Evolutionary conservation across 108 stramenopile genomes (phyloP).

Genomic region (Cyclotella kingstonii): DNA sequence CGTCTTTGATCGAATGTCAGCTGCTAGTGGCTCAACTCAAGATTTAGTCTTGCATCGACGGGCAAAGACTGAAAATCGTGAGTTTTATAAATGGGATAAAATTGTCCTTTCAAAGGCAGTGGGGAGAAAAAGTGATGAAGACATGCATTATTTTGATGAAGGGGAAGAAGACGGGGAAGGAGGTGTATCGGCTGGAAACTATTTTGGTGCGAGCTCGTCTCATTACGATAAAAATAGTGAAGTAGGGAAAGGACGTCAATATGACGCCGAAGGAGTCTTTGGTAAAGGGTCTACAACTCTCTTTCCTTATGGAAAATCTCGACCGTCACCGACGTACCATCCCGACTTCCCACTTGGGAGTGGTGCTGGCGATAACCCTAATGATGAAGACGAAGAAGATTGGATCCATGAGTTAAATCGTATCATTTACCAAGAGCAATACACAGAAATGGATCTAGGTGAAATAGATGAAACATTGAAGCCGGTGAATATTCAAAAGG

Average conservation of each 20-base stretch:
- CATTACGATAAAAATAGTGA: slow-evolving; percentile 22
- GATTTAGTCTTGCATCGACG: slow-evolving; percentile 63
- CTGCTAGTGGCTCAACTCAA: slow-evolving; percentile 70
- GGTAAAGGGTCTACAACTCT: slow-evolving; percentile 20
- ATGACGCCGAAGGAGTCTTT: slow-evolving; percentile 53
- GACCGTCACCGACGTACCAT: slow-evolving; percentile 38
- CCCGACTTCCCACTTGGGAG: slow-evolving; percentile 25
- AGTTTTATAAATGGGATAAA: slow-evolving; percentile 23
- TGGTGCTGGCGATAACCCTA: slow-evolving; percentile 33
- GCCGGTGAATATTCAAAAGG: slow-evolving; percentile 33
- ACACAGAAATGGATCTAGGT: slow-evolving; percentile 34
- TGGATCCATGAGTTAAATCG: slow-evolving; percentile 40
- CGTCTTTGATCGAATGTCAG: slow-evolving; percentile 66
- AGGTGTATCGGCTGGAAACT: slow-evolving; percentile 14
- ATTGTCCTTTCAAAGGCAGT: slow-evolving; percentile 30
- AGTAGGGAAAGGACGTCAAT: slow-evolving; percentile 39
- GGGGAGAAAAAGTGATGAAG: slow-evolving; percentile 25
- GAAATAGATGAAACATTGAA: slow-evolving; percentile 30
- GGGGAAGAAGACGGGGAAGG: slow-evolving; percentile 34
- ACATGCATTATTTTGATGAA: slow-evolving; percentile 37
- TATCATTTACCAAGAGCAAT: slow-evolving; percentile 40
- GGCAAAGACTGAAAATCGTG: slow-evolving; percentile 42
- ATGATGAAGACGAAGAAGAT: slow-evolving; percentile 32
- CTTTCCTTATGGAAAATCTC: slow-evolving; percentile 29
- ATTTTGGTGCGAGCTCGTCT: no score